These are phyloP conservation scores for Tetrastigma voinierianum DNA, from an alignment of 164 flowering plant species.

Conservation along the genomic window DNA sequence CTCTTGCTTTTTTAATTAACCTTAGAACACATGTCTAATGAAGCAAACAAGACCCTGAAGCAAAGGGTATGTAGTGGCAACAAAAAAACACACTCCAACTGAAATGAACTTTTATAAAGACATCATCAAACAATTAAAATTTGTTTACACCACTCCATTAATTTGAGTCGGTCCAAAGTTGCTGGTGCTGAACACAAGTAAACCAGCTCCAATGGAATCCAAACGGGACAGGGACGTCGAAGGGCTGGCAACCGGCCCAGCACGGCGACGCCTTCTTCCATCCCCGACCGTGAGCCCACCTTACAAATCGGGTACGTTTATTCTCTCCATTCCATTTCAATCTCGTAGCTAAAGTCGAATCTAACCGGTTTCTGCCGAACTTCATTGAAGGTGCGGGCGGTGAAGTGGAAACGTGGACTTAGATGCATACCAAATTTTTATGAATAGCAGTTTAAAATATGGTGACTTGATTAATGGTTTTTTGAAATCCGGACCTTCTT, in stretches of 20 bases:
- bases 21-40: slow-evolving; percentile 75
- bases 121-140: too few species aligned
- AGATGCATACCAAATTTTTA: too few species aligned
- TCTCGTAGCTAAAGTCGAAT: too few species aligned
- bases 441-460: too few species aligned
- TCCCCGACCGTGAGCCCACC: slow-evolving; percentile 17
- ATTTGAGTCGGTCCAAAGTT: slow-evolving; percentile 16
- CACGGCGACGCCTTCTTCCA: slow-evolving; percentile 12
- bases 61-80: slow-evolving; percentile 70
- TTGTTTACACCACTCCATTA: not conserved
- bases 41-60: slow-evolving; percentile 67
- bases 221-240: not conserved
- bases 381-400: too few species aligned
- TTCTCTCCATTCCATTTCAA: not conserved
- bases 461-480: too few species aligned
- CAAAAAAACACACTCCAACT: not conserved
- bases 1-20: not conserved
- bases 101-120: too few species aligned
- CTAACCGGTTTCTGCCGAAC: too few species aligned
- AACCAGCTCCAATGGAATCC: slow-evolving; percentile 26
- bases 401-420: too few species aligned
- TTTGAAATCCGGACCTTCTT: too few species aligned
- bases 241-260: slow-evolving; percentile 3
- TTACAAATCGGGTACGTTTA: slow-evolving; percentile 15
- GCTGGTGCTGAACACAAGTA: slow-evolving; percentile 33